phyloP scores from a whole-genome alignment of 176 grass and related monocot species.

The Secale cereale region DNA sequence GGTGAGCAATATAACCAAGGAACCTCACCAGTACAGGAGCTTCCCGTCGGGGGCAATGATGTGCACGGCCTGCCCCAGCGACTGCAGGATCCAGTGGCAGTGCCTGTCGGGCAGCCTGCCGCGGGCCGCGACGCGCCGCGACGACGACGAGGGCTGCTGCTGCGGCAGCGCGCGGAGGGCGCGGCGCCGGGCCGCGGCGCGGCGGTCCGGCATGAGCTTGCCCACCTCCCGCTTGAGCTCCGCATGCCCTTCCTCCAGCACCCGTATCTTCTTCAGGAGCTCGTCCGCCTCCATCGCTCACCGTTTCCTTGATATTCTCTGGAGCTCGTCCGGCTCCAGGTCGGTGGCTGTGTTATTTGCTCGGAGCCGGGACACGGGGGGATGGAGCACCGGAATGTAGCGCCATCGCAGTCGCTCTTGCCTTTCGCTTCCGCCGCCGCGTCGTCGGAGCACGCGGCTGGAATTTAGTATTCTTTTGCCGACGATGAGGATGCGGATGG shows the following conservation, averaged over 20 bases:
- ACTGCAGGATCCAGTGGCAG: conserved; percentile 60
- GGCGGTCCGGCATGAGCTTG: conserved; percentile 30
- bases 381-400: too few relatives aligned
- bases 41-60: conserved; percentile 52
- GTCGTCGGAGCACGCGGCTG: background rate
- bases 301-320: too few relatives aligned
- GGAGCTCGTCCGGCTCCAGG: too few relatives aligned
- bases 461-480: too few relatives aligned
- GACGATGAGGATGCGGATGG: too few relatives aligned
- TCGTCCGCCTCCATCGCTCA: conserved; percentile 42
- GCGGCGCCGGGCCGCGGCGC: conserved; percentile 23
- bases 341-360: background rate
- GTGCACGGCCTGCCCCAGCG: conserved; percentile 83
- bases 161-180: conserved; percentile 24
- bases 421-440: background rate
- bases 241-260: conserved; percentile 64
- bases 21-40: conserved; percentile 72
- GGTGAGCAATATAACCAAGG: background rate
- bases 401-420: background rate
- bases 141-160: background rate
- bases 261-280: conserved; percentile 63
- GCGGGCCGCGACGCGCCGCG: conserved; percentile 32
- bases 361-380: too few relatives aligned
- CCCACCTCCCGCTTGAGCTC: conserved; percentile 60
- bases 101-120: conserved; percentile 61